These are phyloP conservation scores for Pythium sukuiense DNA, from an alignment of 352 stramenopile species.

Conservation along the genomic window DNA sequence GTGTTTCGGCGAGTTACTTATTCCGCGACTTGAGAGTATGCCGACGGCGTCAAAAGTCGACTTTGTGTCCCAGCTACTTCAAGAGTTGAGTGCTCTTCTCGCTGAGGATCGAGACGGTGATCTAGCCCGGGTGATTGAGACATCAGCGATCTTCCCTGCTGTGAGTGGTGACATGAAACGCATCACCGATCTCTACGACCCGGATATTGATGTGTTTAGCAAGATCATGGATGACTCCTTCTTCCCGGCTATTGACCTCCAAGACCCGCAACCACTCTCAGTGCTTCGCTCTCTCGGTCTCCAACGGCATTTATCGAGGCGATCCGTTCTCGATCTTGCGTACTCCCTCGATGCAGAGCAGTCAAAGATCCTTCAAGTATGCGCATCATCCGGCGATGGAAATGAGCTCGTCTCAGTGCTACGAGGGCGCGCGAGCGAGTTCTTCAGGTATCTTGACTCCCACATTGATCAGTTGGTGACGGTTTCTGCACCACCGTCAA, in stretches of 20 bases:
- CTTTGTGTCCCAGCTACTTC: conserved; percentile 47
- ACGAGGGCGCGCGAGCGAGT: conserved; percentile 39
- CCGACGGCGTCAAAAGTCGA: conserved; percentile 25
- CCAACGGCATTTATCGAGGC: conserved; percentile 61
- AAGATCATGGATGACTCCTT: conserved; percentile 71
- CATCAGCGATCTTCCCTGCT: conserved; percentile 57
- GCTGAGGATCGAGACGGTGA: conserved; percentile 42
- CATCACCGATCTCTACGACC: conserved; percentile 70
- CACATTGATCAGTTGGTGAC: conserved; percentile 57
- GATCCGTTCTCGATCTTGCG: conserved; percentile 61
- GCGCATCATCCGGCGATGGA: conserved; percentile 16
- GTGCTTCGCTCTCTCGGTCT: conserved; percentile 62
- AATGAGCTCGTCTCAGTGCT: conserved; percentile 30
- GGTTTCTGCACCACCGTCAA: conserved; percentile 23
- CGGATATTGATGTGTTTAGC: conserved; percentile 67
- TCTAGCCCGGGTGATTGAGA: conserved; percentile 45
- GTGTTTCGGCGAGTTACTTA: conserved; percentile 50
- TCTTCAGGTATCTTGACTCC: conserved; percentile 69
- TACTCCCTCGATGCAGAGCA: conserved; percentile 63
- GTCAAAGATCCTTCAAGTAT: conserved; percentile 29
- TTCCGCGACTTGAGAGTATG: conserved; percentile 41
- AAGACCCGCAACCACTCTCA: conserved; percentile 52
- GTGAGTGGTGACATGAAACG: conserved; percentile 51
- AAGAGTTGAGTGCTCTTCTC: conserved; percentile 41
- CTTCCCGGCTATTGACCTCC: conserved; percentile 61